Evolutionary conservation across 2,329 filamentous ascomycete species (phyloP).

Genomic region (Aspergillus sp.): DNA sequence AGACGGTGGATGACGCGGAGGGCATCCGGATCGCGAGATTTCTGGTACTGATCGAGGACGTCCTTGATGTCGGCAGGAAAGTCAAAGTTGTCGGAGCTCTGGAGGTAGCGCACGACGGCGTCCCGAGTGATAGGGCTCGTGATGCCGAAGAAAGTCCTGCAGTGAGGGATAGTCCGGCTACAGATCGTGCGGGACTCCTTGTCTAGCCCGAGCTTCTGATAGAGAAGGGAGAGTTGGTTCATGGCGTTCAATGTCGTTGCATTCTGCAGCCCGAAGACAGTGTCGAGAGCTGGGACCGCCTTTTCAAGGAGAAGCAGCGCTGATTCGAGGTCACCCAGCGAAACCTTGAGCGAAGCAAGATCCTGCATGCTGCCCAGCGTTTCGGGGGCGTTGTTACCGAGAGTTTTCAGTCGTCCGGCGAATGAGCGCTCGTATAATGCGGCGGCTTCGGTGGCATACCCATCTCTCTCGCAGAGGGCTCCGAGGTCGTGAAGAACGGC

Average conservation of each 20-base stretch:
- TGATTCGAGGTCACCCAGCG: constrained; percentile 27
- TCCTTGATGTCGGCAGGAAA: constrained; percentile 28
- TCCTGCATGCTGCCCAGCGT: constrained; percentile 32
- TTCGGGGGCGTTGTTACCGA: constrained; percentile 31
- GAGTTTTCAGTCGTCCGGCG: constrained; percentile 28
- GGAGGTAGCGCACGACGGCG: constrained; percentile 25
- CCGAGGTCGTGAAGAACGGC: constrained; percentile 28
- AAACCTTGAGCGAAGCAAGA: constrained; percentile 27
- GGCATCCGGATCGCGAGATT: constrained; percentile 21
- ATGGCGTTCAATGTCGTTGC: constrained; percentile 30
- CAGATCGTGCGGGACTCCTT: constrained; percentile 27
- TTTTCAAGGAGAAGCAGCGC: constrained; percentile 29
- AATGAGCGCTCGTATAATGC: constrained; percentile 32
- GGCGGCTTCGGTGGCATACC: constrained; percentile 31
- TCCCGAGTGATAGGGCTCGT: constrained; percentile 25
- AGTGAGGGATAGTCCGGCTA: constrained; percentile 25
- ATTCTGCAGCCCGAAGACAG: constrained; percentile 30
- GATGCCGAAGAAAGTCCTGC: constrained; percentile 25
- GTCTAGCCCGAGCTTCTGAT: constrained; percentile 30
- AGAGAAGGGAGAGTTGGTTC: constrained; percentile 29
- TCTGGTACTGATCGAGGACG: constrained; percentile 28
- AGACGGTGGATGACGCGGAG: constrained; percentile 29
- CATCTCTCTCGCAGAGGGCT: constrained; percentile 28
- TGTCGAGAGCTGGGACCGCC: constrained; percentile 29
- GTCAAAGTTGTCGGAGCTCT: constrained; percentile 29